Conservation (phyloP, 768 basidiomycete genomes). For the Sutorius australiensis region DNA sequence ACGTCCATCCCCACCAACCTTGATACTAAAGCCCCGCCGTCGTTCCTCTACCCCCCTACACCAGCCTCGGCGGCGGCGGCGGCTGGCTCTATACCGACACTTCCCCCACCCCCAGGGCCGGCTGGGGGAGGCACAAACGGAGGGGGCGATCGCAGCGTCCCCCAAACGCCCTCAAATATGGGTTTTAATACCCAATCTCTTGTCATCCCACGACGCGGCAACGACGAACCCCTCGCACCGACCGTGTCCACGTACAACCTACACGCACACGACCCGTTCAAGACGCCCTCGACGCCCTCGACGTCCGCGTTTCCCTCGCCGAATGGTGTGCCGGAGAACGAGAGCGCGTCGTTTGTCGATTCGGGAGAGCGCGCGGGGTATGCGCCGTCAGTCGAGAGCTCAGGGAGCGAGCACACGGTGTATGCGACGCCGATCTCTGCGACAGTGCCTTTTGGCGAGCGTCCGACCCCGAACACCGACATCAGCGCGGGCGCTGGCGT, state of each 20-base stretch:
- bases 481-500: too few relatives aligned
- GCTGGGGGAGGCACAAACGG: background rate
- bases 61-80: background rate
- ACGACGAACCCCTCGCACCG: slow-evolving; percentile 31
- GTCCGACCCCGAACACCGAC: background rate
- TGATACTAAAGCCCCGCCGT: slow-evolving; percentile 8
- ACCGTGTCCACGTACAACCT: slow-evolving; percentile 12
- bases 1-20: slow-evolving; percentile 17
- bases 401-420: slow-evolving; percentile 16
- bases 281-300: slow-evolving; percentile 28
- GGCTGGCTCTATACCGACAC: slow-evolving; percentile 3
- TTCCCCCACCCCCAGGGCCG: slow-evolving; percentile 15
- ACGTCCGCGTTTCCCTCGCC: slow-evolving; percentile 26
- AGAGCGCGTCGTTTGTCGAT: background rate
- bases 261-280: slow-evolving; percentile 25
- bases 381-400: slow-evolving; percentile 8
- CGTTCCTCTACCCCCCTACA: slow-evolving; percentile 27
- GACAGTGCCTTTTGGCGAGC: background rate
- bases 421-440: slow-evolving; percentile 12
- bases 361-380: background rate
- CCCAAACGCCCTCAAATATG: slow-evolving; percentile 26
- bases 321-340: slow-evolving; percentile 7
- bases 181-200: slow-evolving; percentile 18
- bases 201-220: slow-evolving; percentile 22
- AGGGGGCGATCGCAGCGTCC: slow-evolving; percentile 1